A percentile compares a stretch with the other conserved stretches of the same genome.
These are phyloP conservation scores for Sesbania bispinosa DNA, from an alignment of 306 rosid genomes.

Conservation along the genomic window DNA sequence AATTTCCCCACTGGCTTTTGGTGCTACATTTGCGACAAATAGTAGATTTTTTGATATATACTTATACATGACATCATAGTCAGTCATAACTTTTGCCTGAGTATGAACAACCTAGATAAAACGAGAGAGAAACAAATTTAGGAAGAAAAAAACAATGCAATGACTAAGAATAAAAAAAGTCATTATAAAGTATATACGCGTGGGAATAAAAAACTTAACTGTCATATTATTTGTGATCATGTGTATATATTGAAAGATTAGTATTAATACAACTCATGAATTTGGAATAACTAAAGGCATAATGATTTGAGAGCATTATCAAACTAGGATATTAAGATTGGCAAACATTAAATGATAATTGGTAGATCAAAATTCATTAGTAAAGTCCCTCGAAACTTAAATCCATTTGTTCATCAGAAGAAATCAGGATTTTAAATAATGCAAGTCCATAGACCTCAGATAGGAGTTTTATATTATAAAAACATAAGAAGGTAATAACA, in stretches of 20 bases:
- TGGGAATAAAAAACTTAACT: background rate
- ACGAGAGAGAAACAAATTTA: slow-evolving; percentile 20
- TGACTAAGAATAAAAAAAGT: background rate
- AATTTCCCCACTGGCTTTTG: slow-evolving; percentile 82
- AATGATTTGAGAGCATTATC: background rate
- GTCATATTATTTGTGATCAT: background rate
- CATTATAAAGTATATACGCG: background rate
- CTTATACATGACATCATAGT: slow-evolving; percentile 87
- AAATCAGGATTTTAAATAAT: background rate
- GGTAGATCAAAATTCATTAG: background rate
- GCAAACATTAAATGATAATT: background rate
- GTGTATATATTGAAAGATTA: background rate
- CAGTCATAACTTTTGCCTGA: slow-evolving; percentile 88
- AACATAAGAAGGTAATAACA: background rate
- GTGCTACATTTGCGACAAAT: slow-evolving; percentile 88
- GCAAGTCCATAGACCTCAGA: background rate
- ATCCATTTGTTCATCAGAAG: background rate
- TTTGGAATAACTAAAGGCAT: slow-evolving; percentile 15
- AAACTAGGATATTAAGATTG: background rate
- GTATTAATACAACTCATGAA: background rate
- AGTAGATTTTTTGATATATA: slow-evolving; percentile 78
- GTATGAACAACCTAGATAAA: slow-evolving; percentile 85
- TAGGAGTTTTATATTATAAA: background rate
- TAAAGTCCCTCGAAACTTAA: background rate
- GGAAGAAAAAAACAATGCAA: slow-evolving; percentile 6